Evolutionary conservation across 2,329 filamentous ascomycete species (phyloP), one percentile per base, ranked within the genome.

Genomic region (Penicillium decumbens): DNA sequence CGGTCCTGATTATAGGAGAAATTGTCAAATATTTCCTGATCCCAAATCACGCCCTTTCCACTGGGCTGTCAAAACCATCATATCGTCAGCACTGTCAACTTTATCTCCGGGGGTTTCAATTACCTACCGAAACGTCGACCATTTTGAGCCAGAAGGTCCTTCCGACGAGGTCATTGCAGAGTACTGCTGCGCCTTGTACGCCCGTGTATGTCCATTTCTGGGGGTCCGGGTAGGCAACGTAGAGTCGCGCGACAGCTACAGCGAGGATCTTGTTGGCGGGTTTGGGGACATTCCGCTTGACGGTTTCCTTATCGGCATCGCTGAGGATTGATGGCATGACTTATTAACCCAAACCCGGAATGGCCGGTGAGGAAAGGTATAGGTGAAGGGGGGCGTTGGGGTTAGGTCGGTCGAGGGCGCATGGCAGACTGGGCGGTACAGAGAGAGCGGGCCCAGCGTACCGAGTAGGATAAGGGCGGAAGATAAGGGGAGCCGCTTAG

Each of bases 131-230:
- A 49, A 98, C 84, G 70, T 98, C 93, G 44, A 98, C 93, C 74
- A 98, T 78, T 77, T 98, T 98, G 60, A 98, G 77, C 89, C 92
- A 98, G 73, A 91, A 95, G 0, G 93, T 96, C 70, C 95, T 87
- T 58, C 93, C 93, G 25, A 97, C 90, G 33, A 95, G 75, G 68
- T 98, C 93, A 70, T 97, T 95, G 59, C 89, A 87, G 56, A 98
- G 82, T 45, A 96, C 92, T 30, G 85, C 82, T 43, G 93, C 93
- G 45, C 93, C 93, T 70, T 97, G 93, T 40, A 97, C 74, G 12
- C 92, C 93, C 0, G 92, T 95, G 68, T 92, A 95, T 25, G 84
- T 92, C 93, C 93, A 98, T 90, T 79, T 83, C 55, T 84, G 81
- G 56, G 80, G 81, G 74, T 93, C 83, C 10, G 93, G 93, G 66